Evolutionary conservation across 805 yeast species (phyloP).

Genomic region (Metschnikowia similis): DNA sequence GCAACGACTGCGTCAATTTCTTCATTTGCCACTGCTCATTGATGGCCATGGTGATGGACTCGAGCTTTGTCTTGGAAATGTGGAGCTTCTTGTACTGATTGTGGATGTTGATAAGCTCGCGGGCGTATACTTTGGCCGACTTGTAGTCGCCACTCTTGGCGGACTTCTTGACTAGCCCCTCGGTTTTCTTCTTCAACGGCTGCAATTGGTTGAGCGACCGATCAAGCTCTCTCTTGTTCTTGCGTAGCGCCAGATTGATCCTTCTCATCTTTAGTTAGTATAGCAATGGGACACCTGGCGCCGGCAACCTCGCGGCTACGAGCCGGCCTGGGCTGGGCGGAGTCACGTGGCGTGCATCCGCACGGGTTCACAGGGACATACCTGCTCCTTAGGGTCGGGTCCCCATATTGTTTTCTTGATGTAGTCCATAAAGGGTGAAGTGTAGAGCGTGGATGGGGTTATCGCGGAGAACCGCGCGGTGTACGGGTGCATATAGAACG

Average conservation of each 20-base stretch:
- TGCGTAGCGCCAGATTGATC: conserved; percentile 74
- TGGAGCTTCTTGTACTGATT: conserved; percentile 72
- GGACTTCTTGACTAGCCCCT: conserved; percentile 64
- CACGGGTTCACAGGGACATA: conserved; percentile 22
- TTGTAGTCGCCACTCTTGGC: conserved; percentile 75
- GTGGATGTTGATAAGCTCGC: conserved; percentile 69
- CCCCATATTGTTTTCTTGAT: conserved; percentile 90
- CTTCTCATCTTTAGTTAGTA: conserved; percentile 48
- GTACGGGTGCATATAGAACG: background rate
- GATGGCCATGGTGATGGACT: conserved; percentile 81
- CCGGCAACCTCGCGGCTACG: no score
- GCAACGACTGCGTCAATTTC: conserved; percentile 77
- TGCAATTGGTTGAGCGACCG: conserved; percentile 62
- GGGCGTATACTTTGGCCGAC: conserved; percentile 74
- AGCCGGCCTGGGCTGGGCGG: no score
- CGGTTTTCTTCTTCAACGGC: conserved; percentile 69
- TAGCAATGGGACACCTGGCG: background rate
- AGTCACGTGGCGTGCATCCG: background rate
- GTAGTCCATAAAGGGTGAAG: conserved; percentile 60
- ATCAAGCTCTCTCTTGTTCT: conserved; percentile 81
- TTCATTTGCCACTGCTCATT: conserved; percentile 88
- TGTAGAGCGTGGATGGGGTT: background rate
- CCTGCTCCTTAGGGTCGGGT: conserved; percentile 91
- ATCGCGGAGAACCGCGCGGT: background rate
- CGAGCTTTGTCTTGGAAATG: conserved; percentile 79